These are phyloP conservation scores for Geranomyces variabilis DNA, from an alignment of 192 early-diverging fungal genomes.

Conservation along the genomic window DNA sequence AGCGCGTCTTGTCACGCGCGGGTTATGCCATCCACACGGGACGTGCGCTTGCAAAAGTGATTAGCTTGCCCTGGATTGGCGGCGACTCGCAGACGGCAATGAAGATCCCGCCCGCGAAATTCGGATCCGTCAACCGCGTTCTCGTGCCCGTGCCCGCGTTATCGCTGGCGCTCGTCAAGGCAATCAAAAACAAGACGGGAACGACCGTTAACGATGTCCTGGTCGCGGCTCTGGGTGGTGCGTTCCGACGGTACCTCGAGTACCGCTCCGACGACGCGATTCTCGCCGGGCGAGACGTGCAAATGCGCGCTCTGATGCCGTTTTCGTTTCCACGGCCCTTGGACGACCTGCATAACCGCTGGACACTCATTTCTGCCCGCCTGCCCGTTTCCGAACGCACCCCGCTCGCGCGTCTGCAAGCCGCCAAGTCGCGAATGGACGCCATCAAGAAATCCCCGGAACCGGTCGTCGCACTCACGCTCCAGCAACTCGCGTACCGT, in stretches of 20 bases:
- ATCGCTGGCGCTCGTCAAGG: conserved; percentile 20
- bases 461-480: conserved; percentile 17
- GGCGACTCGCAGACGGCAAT: conserved; percentile 19
- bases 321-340: conserved; percentile 39
- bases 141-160: conserved; percentile 23
- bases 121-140: conserved; percentile 15
- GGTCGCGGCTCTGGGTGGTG: conserved; percentile 27
- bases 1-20: not conserved
- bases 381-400: conserved; percentile 18
- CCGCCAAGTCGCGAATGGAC: conserved; percentile 29
- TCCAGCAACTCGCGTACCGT: conserved; percentile 21
- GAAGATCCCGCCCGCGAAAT: not conserved
- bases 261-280: conserved; percentile 18
- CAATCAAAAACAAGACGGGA: conserved; percentile 24
- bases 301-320: conserved; percentile 39
- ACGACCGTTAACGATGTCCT: conserved; percentile 33
- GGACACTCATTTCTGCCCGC: conserved; percentile 23
- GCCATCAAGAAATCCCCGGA: conserved; percentile 30
- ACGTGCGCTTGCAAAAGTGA: conserved; percentile 17
- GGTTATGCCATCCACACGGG: conserved; percentile 8
- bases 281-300: not conserved
- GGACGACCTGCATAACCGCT: conserved; percentile 35
- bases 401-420: conserved; percentile 15
- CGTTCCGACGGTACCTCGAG: conserved; percentile 27
- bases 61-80: conserved; percentile 8